Conservation (phyloP, 805 yeast genomes). For the Metschnikowia hibisci region DNA sequence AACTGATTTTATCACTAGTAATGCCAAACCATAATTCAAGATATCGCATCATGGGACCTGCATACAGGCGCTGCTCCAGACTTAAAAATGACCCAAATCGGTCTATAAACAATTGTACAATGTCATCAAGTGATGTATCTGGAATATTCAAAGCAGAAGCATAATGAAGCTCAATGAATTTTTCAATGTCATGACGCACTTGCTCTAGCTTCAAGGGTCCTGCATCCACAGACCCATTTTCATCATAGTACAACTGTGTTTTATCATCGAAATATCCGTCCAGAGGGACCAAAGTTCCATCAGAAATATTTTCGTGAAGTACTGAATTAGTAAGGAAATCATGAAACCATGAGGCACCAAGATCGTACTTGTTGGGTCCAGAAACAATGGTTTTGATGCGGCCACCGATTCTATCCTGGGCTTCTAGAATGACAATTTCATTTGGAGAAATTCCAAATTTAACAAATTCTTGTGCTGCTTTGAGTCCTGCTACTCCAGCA, state of each 20-base stretch:
- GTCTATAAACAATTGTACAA: constrained; percentile 44
- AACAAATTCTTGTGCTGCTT: constrained; percentile 26
- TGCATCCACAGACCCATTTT: constrained; percentile 32
- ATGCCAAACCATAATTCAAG: constrained; percentile 81
- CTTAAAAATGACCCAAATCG: constrained; percentile 47
- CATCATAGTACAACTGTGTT: constrained; percentile 26
- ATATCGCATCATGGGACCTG: constrained; percentile 51
- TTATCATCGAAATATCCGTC: constrained; percentile 50
- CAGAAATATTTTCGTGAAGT: constrained; percentile 45
- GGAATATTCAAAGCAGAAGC: constrained; percentile 43
- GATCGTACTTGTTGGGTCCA: constrained; percentile 46
- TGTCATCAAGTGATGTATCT: constrained; percentile 53
- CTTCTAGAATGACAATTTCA: constrained; percentile 23
- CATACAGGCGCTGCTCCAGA: constrained; percentile 46
- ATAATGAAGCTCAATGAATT: constrained; percentile 54
- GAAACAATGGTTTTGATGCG: constrained; percentile 19
- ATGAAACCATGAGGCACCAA: constrained; percentile 95
- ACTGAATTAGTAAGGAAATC: constrained; percentile 68
- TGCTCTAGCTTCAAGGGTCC: constrained; percentile 24
- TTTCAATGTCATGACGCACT: constrained; percentile 53
- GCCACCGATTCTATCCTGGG: constrained; percentile 24
- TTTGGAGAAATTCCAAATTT: constrained; percentile 12
- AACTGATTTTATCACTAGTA: constrained; percentile 62
- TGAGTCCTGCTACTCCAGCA: constrained; percentile 25
- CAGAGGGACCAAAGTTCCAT: constrained; percentile 13